Percentiles rank a stretch among this genome's conserved stretches.
Conservation (phyloP, 257 asterid genomes). For the Ehretia macrophylla region DNA sequence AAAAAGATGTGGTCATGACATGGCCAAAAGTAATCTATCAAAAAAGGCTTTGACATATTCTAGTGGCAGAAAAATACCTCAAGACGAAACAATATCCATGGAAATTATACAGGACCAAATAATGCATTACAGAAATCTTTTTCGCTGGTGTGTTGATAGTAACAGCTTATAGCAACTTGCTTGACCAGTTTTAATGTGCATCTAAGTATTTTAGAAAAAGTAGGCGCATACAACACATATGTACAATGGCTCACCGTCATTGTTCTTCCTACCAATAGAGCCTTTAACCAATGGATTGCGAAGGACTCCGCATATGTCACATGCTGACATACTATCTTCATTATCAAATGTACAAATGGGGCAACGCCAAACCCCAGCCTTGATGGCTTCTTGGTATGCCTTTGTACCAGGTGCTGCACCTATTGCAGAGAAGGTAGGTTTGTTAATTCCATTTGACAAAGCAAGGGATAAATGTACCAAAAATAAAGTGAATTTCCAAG, state of each 20-base stretch:
- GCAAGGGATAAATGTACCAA: neutral
- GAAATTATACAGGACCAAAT: no score
- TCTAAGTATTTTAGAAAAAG: neutral
- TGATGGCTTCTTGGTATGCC: conserved; percentile 32
- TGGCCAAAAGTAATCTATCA: no score
- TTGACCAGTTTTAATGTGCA: neutral
- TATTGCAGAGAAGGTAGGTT: conserved; percentile 20
- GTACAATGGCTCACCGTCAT: conserved; percentile 45
- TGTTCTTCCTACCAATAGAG: conserved; percentile 26
- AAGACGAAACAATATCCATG: no score
- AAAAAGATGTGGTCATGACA: neutral
- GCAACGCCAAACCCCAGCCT: conserved; percentile 73
- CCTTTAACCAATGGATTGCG: conserved; percentile 80
- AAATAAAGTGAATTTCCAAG: neutral
- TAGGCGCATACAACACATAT: neutral
- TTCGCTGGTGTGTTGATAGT: no score
- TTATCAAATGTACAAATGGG: conserved; percentile 92
- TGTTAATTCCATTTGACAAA: neutral
- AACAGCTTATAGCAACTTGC: neutral
- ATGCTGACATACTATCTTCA: conserved; percentile 64
- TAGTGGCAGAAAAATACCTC: no score
- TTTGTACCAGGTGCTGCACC: conserved; percentile 34
- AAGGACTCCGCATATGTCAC: conserved; percentile 96
- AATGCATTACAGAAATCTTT: no score
- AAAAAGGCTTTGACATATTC: no score